These are phyloP conservation scores for Botrytis fabae DNA, from an alignment of 2,329 filamentous ascomycete species.

Conservation along the genomic window DNA sequence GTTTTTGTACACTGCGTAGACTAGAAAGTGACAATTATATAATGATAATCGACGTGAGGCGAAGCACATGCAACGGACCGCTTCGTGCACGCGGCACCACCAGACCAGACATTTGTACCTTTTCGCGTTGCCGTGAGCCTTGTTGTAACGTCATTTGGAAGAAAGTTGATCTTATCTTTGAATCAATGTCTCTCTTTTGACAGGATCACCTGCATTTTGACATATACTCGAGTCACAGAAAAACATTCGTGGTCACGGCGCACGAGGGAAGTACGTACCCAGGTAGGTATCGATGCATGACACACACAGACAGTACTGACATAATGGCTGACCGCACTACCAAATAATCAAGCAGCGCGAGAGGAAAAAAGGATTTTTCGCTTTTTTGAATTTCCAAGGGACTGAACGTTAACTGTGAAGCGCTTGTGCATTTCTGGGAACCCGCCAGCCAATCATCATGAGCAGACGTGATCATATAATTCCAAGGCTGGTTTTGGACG, in stretches of 20 bases:
- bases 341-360: neutral
- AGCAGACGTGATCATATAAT: neutral
- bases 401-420: no score
- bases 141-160: slow-evolving; percentile 1
- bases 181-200: neutral
- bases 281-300: neutral
- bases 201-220: neutral
- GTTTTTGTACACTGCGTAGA: neutral
- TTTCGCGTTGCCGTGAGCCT: neutral
- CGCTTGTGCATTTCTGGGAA: no score
- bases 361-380: neutral
- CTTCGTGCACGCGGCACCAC: slow-evolving; percentile 14
- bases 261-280: no score
- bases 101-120: slow-evolving; percentile 2
- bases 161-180: neutral
- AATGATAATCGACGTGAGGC: neutral
- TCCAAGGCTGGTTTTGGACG: neutral
- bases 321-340: neutral
- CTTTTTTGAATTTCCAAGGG: neutral
- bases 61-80: slow-evolving; percentile 13
- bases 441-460: neutral
- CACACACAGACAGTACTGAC: neutral
- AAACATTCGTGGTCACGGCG: no score
- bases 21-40: neutral
- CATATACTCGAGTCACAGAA: neutral